Evolutionary conservation across 2,329 filamentous ascomycete species (phyloP).

Genomic region (Clarireedia sp.): DNA sequence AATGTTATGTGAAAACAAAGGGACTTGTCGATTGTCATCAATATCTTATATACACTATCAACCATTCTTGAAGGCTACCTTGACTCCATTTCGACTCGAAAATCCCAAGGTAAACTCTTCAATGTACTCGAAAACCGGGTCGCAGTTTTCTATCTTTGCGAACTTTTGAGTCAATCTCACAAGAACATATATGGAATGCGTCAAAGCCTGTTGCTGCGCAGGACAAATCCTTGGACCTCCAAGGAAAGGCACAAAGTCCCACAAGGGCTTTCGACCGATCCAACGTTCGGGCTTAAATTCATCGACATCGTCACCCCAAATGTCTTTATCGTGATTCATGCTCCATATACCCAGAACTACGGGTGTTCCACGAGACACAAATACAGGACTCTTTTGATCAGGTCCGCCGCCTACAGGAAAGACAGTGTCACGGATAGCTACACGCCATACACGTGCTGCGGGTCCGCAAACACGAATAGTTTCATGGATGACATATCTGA

Average conservation of each 20-base stretch:
- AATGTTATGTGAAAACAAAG: too few species aligned
- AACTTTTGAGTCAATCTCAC: slow-evolving; percentile 7
- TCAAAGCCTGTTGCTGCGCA: slow-evolving; percentile 11
- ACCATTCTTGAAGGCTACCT: not conserved
- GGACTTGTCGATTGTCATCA: too few species aligned
- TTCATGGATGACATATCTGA: slow-evolving; percentile 49
- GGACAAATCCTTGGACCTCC: slow-evolving; percentile 55
- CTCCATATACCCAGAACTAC: slow-evolving; percentile 19
- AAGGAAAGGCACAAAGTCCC: slow-evolving; percentile 72
- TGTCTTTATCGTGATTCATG: slow-evolving; percentile 34
- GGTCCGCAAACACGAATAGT: slow-evolving; percentile 29
- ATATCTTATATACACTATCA: not conserved
- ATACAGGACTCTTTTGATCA: slow-evolving; percentile 21
- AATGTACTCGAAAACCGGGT: slow-evolving; percentile 4
- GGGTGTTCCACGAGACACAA: slow-evolving; percentile 18
- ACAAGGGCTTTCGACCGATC: slow-evolving; percentile 51
- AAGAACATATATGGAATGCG: slow-evolving; percentile 7
- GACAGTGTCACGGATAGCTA: slow-evolving; percentile 17
- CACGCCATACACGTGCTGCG: slow-evolving; percentile 7
- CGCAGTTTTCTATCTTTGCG: slow-evolving; percentile 6
- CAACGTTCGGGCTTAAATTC: slow-evolving; percentile 70
- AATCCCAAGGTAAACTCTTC: not conserved
- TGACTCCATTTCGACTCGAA: not conserved
- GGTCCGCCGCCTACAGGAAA: slow-evolving; percentile 27
- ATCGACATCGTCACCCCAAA: slow-evolving; percentile 65